Base-by-base conservation (phyloP, 1,284 basidiomycete genomes). In the Leucocoprinus gongylophorus region DNA sequence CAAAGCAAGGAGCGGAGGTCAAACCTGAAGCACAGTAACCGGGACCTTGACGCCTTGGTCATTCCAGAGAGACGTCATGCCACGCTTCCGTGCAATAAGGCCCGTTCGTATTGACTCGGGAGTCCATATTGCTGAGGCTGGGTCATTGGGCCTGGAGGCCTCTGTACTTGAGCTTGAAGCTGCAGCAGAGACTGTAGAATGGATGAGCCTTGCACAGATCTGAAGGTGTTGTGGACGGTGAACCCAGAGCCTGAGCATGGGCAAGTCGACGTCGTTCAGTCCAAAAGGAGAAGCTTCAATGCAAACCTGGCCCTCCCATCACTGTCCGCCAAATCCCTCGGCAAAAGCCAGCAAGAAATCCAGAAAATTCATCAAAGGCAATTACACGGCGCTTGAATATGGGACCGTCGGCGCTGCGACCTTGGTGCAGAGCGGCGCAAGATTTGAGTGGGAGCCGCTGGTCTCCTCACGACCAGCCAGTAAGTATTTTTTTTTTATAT, bases 21-120 rank as follows among this genome's bases (percentile, higher is more conserved):
- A 63, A 57, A 94, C 94, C 76, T 98, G 93, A 29, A 99, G 80
- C 33, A 99, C 85, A 0, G 97, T 99, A 13, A 97, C 92, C 1
- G 97, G 95, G 59, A 88, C 77, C 52, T 90, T 75, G 39, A 82
- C 81, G 32, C 97, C 97, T 55, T 91, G 85, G 63, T 89, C 81
- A 64, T 95, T 89, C 89, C 93, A 99, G 63, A 97, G 75, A 12
- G 83, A 81, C 5, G 91, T 90, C 95, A 99, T 99, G 42, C 97
- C 97, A 46, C 91, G 83, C 74, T 99, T 99, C 54, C 87, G 80
- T 20, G 93, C 95, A 64, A 99, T 88, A 55, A 98, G 76, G n/a
- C 97, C 97, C 0, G 93, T 95, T 55, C 97, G 80, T 58, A 89
- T 79, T 4, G 93, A 94, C 50, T 79, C 76, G 30, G 95, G 89